These are phyloP conservation scores for Silybum marianum DNA, from an alignment of 129 eudicot genomes.

Conservation along the genomic window DNA sequence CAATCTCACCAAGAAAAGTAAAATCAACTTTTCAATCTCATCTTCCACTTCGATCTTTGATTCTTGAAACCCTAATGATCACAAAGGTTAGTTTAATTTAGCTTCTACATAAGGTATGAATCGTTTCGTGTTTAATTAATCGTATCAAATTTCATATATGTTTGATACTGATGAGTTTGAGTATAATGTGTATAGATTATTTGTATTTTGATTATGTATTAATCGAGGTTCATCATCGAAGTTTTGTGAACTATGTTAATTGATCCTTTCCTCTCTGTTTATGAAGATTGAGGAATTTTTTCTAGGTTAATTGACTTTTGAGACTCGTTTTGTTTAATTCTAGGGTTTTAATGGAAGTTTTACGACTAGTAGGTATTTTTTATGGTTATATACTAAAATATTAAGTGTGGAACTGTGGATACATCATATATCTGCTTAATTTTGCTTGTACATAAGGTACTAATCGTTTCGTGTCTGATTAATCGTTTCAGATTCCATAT, in stretches of 20 bases:
- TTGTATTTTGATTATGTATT: conserved; percentile 8
- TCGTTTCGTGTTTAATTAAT: neutral
- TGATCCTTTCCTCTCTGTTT: conserved; percentile 3
- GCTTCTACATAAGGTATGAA: neutral
- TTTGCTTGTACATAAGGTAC: neutral
- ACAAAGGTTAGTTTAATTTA: conserved; percentile 9
- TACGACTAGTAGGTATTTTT: neutral
- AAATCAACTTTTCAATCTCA: neutral
- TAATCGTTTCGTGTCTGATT: neutral
- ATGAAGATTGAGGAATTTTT: neutral
- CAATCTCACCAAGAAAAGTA: conserved; percentile 9
- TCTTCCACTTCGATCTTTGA: neutral
- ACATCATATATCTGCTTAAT: no score
- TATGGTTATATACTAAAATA: neutral
- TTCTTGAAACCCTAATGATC: neutral
- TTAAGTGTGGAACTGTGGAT: neutral
- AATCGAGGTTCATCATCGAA: neutral
- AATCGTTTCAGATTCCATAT: neutral
- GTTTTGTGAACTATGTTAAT: neutral
- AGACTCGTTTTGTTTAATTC: neutral
- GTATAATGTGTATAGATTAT: neutral
- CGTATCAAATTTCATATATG: neutral
- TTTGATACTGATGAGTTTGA: neutral
- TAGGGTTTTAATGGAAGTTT: conserved; percentile 13
- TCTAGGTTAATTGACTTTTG: conserved; percentile 4